Percentiles rank a stretch among this genome's conserved stretches.
phyloP scores from a whole-genome alignment of 345 rosid species.

The Leavenworthia alabamica region DNA sequence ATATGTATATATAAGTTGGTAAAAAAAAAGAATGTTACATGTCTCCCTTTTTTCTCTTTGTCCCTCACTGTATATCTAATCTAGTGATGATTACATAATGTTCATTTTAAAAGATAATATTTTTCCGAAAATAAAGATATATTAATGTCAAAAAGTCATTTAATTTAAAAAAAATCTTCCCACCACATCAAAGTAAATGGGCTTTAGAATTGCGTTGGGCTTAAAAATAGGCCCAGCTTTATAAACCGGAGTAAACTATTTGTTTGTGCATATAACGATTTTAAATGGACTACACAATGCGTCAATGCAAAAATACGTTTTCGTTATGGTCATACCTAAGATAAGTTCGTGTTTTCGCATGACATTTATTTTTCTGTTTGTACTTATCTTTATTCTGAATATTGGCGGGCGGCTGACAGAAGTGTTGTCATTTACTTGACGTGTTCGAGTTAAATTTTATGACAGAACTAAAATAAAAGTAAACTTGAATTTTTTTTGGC shows the following conservation, averaged over 20 bases:
- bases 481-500: background rate
- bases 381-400: constrained; percentile 18
- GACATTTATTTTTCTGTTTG: constrained; percentile 6
- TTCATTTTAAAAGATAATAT: no score
- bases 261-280: background rate
- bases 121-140: background rate
- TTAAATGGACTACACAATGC: background rate
- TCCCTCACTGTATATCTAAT: no score
- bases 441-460: background rate
- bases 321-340: background rate
- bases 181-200: no score
- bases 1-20: no score
- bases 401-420: constrained; percentile 18
- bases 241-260: background rate
- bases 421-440: constrained; percentile 4
- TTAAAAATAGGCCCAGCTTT: no score
- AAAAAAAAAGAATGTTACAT: no score
- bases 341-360: background rate
- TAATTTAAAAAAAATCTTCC: background rate
- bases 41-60: no score
- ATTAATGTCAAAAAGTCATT: background rate
- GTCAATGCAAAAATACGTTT: no score
- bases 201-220: no score
- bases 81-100: no score
- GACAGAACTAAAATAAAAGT: background rate